Evolutionary conservation across 257 asterid species (phyloP).

Genomic region (Solanum verrucosum): DNA sequence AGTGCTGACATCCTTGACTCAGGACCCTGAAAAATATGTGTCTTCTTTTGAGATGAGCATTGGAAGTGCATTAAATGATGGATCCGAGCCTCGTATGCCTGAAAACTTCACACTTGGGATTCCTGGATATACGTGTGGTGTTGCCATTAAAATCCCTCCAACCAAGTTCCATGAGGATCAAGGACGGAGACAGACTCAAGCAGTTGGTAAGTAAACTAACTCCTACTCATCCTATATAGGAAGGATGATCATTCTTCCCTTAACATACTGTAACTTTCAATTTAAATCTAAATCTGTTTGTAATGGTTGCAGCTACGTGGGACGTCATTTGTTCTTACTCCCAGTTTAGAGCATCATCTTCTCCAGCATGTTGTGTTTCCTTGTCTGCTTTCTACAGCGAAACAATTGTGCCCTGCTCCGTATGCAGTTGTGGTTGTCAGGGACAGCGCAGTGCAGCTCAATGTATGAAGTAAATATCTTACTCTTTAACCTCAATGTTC

Average conservation of each 20-base stretch:
- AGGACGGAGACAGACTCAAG: conserved; percentile 68
- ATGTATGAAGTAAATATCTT: conserved; percentile 41
- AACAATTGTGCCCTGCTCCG: conserved; percentile 52
- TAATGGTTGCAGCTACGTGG: conserved; percentile 50
- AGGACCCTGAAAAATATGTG: conserved; percentile 24
- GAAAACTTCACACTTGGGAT: conserved; percentile 44
- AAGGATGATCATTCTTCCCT: not conserved
- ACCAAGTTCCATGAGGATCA: conserved; percentile 39
- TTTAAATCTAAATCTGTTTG: not conserved
- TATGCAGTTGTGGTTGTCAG: conserved; percentile 68
- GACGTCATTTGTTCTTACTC: conserved; percentile 68
- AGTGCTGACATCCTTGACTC: conserved; percentile 54
- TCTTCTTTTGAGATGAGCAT: conserved; percentile 46
- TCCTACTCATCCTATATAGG: not conserved
- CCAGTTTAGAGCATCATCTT: conserved; percentile 48
- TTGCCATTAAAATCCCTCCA: conserved; percentile 40
- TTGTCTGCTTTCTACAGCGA: conserved; percentile 65
- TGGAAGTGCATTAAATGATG: conserved; percentile 11
- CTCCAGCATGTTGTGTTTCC: conserved; percentile 73
- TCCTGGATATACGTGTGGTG: conserved; percentile 70
- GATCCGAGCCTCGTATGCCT: conserved; percentile 18
- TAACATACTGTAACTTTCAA: not conserved
- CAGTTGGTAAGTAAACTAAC: conserved; percentile 36
- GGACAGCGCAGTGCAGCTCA: conserved; percentile 16
- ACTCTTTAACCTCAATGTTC: not conserved